These are phyloP conservation scores for Bocquillonia castaneifolia DNA, from an alignment of 441 rosid species.

Conservation along the genomic window DNA sequence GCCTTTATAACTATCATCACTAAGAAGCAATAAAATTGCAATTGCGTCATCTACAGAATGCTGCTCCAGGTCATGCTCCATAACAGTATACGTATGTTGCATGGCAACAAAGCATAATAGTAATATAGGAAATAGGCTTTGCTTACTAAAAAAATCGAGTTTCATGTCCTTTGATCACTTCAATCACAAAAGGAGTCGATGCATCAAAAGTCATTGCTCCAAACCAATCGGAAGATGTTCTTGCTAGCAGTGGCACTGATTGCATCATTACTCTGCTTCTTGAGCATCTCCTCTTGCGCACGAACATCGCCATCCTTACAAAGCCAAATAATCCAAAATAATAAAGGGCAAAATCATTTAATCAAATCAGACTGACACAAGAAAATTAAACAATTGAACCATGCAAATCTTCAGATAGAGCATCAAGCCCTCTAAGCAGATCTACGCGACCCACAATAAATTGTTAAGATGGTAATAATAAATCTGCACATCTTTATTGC, in stretches of 20 bases:
- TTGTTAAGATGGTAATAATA: not conserved
- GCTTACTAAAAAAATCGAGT: not conserved
- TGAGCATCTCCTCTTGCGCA: slow-evolving; percentile 78
- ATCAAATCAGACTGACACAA: not conserved
- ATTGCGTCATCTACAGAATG: not conserved
- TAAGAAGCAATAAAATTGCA: not conserved
- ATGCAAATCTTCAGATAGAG: not conserved
- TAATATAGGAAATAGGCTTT: slow-evolving; percentile 17
- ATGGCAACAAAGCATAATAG: not conserved
- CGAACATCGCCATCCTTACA: slow-evolving; percentile 62
- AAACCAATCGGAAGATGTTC: slow-evolving; percentile 64
- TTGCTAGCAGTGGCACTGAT: slow-evolving; percentile 58
- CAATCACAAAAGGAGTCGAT: not conserved
- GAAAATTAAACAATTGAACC: not conserved
- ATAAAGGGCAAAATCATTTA: slow-evolving; percentile 1
- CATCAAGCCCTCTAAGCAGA: not conserved
- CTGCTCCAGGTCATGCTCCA: not conserved
- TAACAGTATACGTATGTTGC: not conserved
- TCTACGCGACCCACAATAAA: not conserved
- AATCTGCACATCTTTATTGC: not conserved
- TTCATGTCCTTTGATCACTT: not conserved
- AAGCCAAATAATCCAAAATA: slow-evolving; percentile 8
- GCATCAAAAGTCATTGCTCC: slow-evolving; percentile 34
- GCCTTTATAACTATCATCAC: not conserved
- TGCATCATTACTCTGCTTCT: slow-evolving; percentile 53